Base-by-base conservation (phyloP, 345 rosid genomes). In the Aurinia saxatilis region DNA sequence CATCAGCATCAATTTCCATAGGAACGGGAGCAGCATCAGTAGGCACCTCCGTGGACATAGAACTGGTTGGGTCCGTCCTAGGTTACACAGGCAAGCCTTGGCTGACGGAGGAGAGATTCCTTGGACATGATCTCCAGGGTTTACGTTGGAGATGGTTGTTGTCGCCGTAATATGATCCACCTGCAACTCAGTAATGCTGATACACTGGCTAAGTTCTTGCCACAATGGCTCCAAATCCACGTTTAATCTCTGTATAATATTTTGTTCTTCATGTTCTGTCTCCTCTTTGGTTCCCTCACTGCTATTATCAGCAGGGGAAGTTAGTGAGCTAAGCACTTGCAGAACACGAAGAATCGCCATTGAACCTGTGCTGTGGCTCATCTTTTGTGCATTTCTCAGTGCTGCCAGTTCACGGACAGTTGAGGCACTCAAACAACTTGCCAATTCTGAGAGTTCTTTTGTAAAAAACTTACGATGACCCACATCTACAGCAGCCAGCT, bases 321-420 rank as follows among this genome's bases (percentile, higher is more conserved):
- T 75, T 60, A 92, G 86, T 5, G 83, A 85, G 66, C 84, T 89
- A 60, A 92, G 97, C 50, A 83, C 89, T 71, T 82, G 97, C 39
- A 92, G 73, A 64, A 92, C 97, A 21, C 93, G 96, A 31, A 92
- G 75, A 54, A 89, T 84, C 45, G 96, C 97, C 91, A 92, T 89
- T 62, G 88, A 85, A 72, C 95, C 87, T 72, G 95, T 81, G 78
- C 96, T 82, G 21, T 81, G 80, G 53, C 95, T 88, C 66, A 89
- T 77, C 88, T 87, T 89, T 65, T 85, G 84, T 1, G 91, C 78
- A 50, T 77, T 81, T 66, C 91, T 78, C 72, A 87, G 71, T 6
- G 89, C 82, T 31, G 78, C 74, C 56, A 92, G 91, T 76, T 89
- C 98, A 68, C 54, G 77, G 54, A 85, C 90, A 52, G 97, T 93